Percentiles rank a stretch among this genome's conserved stretches.
These are phyloP conservation scores for Colletotrichum musae DNA, from an alignment of 2,329 filamentous ascomycete genomes.

Conservation along the genomic window DNA sequence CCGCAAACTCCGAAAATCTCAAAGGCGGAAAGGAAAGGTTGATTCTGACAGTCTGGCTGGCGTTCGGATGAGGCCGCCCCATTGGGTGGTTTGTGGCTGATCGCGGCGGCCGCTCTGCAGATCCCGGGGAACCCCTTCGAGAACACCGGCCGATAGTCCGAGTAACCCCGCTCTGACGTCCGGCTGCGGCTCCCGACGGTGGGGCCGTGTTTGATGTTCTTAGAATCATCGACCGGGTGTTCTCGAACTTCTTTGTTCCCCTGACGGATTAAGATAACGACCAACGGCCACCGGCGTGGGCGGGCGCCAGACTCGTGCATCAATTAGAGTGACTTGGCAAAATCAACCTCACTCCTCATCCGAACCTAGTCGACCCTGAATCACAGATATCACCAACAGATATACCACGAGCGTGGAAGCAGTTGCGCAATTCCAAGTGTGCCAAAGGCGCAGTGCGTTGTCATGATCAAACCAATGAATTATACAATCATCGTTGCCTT, in stretches of 20 bases:
- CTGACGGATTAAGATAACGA: neutral
- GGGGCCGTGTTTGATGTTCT: neutral
- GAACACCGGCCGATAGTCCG: neutral
- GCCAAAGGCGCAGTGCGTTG: too few relatives aligned
- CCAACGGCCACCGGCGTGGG: neutral
- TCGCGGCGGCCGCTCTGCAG: neutral
- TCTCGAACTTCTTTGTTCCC: neutral
- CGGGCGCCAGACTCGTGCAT: too few relatives aligned
- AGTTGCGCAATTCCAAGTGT: too few relatives aligned
- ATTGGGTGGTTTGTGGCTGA: neutral
- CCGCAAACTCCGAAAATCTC: neutral
- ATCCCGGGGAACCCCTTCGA: neutral
- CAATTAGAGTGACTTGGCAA: too few relatives aligned
- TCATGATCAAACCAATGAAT: conserved; percentile 23
- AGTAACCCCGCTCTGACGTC: neutral
- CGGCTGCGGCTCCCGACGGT: neutral
- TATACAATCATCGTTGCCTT: conserved; percentile 27
- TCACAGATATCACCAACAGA: too few relatives aligned
- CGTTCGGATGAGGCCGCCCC: neutral
- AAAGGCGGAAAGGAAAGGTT: neutral
- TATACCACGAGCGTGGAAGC: too few relatives aligned
- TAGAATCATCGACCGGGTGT: neutral
- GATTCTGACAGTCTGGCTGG: neutral
- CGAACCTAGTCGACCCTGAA: too few relatives aligned
- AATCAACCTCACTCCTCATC: too few relatives aligned